These are phyloP conservation scores for Sugiyamaella xylanicola DNA, from an alignment of 1,139 yeast genomes.

Conservation along the genomic window DNA sequence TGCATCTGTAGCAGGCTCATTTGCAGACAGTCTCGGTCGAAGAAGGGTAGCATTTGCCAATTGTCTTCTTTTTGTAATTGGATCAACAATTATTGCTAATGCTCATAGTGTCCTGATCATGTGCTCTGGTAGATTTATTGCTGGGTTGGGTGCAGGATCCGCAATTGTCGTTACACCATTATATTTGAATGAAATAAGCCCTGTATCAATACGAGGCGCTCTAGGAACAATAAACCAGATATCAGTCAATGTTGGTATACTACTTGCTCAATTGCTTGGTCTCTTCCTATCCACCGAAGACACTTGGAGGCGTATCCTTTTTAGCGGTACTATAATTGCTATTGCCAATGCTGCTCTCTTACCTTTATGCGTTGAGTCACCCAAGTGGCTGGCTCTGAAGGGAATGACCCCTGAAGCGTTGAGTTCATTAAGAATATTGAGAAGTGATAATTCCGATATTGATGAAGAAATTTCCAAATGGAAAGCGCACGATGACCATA, in stretches of 20 bases:
- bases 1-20: conserved; percentile 66
- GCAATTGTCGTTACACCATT: conserved; percentile 84
- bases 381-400: conserved; percentile 66
- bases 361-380: conserved; percentile 68
- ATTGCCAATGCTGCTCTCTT: conserved; percentile 50
- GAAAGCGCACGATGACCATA: conserved; percentile 18
- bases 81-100: conserved; percentile 63
- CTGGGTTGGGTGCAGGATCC: conserved; percentile 87
- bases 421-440: conserved; percentile 40
- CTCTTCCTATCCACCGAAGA: conserved; percentile 62
- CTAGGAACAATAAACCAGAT: conserved; percentile 90
- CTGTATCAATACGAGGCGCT: conserved; percentile 65
- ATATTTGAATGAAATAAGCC: conserved; percentile 78
- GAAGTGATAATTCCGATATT: conserved; percentile 34
- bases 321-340: conserved; percentile 61
- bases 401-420: conserved; percentile 46
- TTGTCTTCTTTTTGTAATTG: conserved; percentile 59
- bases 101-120: conserved; percentile 51
- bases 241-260: conserved; percentile 79
- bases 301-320: conserved; percentile 72
- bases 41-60: conserved; percentile 59
- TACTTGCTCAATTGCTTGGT: conserved; percentile 75
- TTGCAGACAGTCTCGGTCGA: conserved; percentile 74
- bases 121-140: conserved; percentile 69
- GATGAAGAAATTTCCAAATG: conserved; percentile 36